phyloP scores from a whole-genome alignment of 2,329 filamentous ascomycete species.

The Hypoxylon sp. region DNA sequence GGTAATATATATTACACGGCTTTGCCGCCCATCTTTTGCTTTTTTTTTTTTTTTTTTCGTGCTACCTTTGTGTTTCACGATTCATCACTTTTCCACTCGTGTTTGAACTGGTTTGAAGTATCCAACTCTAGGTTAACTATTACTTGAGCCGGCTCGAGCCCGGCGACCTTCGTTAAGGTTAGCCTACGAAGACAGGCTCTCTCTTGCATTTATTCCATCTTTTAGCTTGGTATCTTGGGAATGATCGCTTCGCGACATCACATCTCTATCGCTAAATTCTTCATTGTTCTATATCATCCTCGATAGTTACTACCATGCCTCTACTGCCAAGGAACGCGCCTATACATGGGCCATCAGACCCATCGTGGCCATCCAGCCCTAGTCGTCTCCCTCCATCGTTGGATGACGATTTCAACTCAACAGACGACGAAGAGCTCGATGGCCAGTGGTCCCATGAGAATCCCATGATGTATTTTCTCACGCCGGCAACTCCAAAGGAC shows the following conservation, averaged over 20 bases:
- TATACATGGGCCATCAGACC: conserved; percentile 54
- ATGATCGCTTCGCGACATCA: conserved; percentile 35
- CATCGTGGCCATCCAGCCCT: conserved; percentile 65
- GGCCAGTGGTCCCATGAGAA: conserved; percentile 60
- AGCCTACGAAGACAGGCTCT: conserved; percentile 30
- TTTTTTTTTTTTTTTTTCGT: conserved; percentile 36
- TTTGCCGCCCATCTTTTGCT: conserved; percentile 31
- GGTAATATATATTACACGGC: conserved; percentile 45
- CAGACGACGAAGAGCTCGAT: conserved; percentile 58
- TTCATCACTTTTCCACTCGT: conserved; percentile 40
- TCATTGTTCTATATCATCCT: conserved; percentile 22
- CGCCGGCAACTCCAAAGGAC: conserved; percentile 58
- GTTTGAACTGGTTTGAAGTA: conserved; percentile 36
- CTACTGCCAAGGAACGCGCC: conserved; percentile 40
- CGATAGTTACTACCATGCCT: conserved; percentile 46
- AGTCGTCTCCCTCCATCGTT: conserved; percentile 59
- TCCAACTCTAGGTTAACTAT: conserved; percentile 32
- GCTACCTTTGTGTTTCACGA: conserved; percentile 39
- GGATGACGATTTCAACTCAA: conserved; percentile 56
- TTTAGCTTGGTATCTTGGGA: conserved; percentile 24
- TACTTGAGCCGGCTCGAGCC: conserved; percentile 46
- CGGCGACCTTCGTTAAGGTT: conserved; percentile 42
- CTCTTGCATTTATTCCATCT: conserved; percentile 26
- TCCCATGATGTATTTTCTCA: conserved; percentile 68
- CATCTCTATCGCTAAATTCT: conserved; percentile 24